phyloP scores from a whole-genome alignment of 495 filamentous ascomycete species.

The Hypoxylon rickii region DNA sequence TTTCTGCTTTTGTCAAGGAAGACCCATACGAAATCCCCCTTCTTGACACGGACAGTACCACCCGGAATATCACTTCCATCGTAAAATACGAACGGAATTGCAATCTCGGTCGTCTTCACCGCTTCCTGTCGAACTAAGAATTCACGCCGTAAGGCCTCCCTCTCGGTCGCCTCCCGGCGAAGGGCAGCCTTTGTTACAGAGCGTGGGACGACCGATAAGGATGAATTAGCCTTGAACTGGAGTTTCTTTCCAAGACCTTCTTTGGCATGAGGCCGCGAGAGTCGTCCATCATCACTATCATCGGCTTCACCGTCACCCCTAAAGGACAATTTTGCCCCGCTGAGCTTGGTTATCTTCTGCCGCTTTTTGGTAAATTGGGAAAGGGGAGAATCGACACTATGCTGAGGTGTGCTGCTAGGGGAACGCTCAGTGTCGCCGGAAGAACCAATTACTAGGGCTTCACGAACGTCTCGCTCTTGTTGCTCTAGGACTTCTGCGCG shows the following conservation, averaged over 20 bases:
- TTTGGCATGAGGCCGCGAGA: slow-evolving; percentile 67
- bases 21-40: slow-evolving; percentile 88
- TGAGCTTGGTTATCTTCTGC: slow-evolving; percentile 19
- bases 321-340: slow-evolving; percentile 48
- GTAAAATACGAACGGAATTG: slow-evolving; percentile 96
- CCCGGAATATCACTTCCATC: slow-evolving; percentile 95
- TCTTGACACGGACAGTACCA: slow-evolving; percentile 81
- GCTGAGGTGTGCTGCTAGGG: slow-evolving; percentile 47
- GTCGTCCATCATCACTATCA: background rate
- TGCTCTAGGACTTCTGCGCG: slow-evolving; percentile 93
- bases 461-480: slow-evolving; percentile 80
- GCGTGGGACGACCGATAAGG: slow-evolving; percentile 71
- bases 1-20: slow-evolving; percentile 91
- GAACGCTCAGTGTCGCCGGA: slow-evolving; percentile 44
- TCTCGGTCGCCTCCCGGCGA: slow-evolving; percentile 76
- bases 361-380: slow-evolving; percentile 41
- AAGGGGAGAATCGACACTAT: no score
- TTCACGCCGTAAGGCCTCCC: slow-evolving; percentile 82
- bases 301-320: slow-evolving; percentile 37
- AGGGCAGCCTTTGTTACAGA: slow-evolving; percentile 85
- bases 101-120: slow-evolving; percentile 86
- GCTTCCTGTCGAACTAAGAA: slow-evolving; percentile 83
- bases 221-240: slow-evolving; percentile 63
- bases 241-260: slow-evolving; percentile 59
- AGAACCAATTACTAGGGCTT: slow-evolving; percentile 57